Evolutionary conservation across 2,329 filamentous ascomycete species (phyloP).

Genomic region (Cyphellophora europaea): DNA sequence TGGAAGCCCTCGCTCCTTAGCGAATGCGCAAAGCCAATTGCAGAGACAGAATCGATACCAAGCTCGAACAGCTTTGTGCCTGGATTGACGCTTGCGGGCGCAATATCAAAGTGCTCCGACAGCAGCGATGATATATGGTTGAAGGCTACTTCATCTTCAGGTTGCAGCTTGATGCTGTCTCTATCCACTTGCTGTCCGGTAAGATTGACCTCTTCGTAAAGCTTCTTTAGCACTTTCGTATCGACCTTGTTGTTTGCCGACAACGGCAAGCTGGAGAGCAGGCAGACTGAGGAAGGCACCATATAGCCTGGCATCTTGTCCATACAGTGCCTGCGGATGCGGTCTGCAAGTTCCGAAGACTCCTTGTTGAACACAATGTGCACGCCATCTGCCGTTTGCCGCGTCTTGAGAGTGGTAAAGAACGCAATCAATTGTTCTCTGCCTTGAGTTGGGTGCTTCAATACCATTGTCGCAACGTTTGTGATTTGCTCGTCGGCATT

Average conservation of each 20-base stretch:
- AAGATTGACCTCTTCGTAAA: conserved; percentile 44
- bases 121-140: not conserved
- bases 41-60: conserved; percentile 80
- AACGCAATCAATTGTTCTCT: conserved; percentile 81
- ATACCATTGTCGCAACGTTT: conserved; percentile 68
- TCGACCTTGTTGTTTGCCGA: conserved; percentile 89
- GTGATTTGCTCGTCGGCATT: conserved; percentile 46
- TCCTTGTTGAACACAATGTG: conserved; percentile 28
- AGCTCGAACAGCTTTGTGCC: conserved; percentile 71
- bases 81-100: conserved; percentile 35
- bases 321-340: conserved; percentile 55
- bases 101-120: conserved; percentile 38
- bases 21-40: conserved; percentile 56
- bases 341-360: conserved; percentile 31
- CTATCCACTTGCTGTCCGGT: conserved; percentile 27
- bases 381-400: conserved; percentile 7
- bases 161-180: conserved; percentile 22
- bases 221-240: conserved; percentile 53
- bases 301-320: conserved; percentile 71
- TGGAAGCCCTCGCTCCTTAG: conserved; percentile 56
- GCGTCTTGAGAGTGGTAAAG: conserved; percentile 29
- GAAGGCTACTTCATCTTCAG: conserved; percentile 27
- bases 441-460: conserved; percentile 60
- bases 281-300: conserved; percentile 77
- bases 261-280: conserved; percentile 62